Evolutionary conservation across 352 stramenopile genomes (phyloP), one percentile per base, ranked within the genome.

Genomic region (Phytopythium litorale): DNA sequence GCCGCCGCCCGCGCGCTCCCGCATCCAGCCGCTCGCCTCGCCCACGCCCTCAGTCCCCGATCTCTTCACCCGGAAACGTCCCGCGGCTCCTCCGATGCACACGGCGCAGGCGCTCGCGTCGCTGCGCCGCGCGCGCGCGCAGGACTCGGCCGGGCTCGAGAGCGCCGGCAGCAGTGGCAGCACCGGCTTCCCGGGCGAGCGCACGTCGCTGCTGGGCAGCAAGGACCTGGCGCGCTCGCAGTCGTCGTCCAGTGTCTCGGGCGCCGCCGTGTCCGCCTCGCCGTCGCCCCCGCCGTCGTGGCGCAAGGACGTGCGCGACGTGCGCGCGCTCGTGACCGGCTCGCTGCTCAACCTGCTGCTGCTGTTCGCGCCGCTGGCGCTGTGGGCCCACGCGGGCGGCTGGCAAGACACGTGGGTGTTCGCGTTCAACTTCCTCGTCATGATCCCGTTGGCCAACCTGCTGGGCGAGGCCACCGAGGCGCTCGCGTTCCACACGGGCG

Each of bases 381-480:
- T 94, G n/a, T 91, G 71, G 70, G 58, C 84, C 9, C 88, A 79
- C n/a, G 52, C 84, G 30, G 70, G 62, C n/a, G 60, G 55, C 5
- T 94, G 86, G 86, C 70, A 68, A 63, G 86, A 95, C 65, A 67
- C 75, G 7, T 89, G 78, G 70, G 72, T 98, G 49, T 99, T 99
- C 69, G 73, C 88, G 53, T 80, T 98, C 56, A 99, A 99, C 72
- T 99, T 99, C 72, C 65, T 98, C 57, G 92, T 96, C 43, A 98
- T 99, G 91, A 98, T 97, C 50, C 97, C 97, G 25, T 73, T 99
- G 0, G 96, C 97, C 19, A 94, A 91, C 49, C 84, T 99, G 52
- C 70, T 99, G n/a, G 97, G 97, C 28, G 96, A 99, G 54, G 91
- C 98, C 21, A 99, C 97, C 18, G 97, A 99, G 79, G 93, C 98